These are phyloP conservation scores for Aspergillus wentii DNA, from an alignment of 495 filamentous ascomycete species.

Conservation along the genomic window DNA sequence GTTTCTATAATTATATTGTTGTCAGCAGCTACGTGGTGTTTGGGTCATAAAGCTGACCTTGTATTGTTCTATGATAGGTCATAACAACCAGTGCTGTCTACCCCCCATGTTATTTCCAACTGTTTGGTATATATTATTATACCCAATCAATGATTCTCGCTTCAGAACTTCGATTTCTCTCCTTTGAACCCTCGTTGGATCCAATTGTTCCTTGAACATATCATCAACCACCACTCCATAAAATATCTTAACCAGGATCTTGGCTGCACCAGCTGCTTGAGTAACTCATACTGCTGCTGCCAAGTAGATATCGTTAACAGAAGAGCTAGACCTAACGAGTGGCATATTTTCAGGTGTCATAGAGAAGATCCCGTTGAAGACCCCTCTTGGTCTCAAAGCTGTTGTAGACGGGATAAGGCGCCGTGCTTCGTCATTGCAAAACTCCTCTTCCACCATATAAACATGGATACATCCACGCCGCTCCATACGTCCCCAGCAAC, in stretches of 20 bases:
- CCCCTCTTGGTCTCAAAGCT: too few relatives aligned
- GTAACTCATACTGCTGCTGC: slow-evolving; percentile 33
- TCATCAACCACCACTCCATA: slow-evolving; percentile 15
- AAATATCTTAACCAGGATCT: slow-evolving; percentile 20
- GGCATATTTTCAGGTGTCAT: slow-evolving; percentile 35
- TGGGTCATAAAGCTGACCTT: too few relatives aligned
- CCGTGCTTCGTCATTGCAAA: too few relatives aligned
- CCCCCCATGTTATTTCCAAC: slow-evolving; percentile 23
- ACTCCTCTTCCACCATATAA: too few relatives aligned
- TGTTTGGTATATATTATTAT: slow-evolving; percentile 31
- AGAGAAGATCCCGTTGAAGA: slow-evolving; percentile 32
- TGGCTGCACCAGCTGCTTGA: slow-evolving; percentile 29
- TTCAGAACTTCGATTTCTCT: slow-evolving; percentile 15
- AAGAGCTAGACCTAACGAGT: slow-evolving; percentile 21
- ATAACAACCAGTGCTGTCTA: too few relatives aligned
- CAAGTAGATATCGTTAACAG: slow-evolving; percentile 19
- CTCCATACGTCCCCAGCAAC: too few relatives aligned
- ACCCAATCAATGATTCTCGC: slow-evolving; percentile 19
- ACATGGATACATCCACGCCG: too few relatives aligned
- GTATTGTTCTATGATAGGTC: too few relatives aligned
- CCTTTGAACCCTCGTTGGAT: slow-evolving; percentile 24
- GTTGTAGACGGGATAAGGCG: too few relatives aligned
- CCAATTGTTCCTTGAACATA: slow-evolving; percentile 14
- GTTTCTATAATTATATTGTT: too few relatives aligned
- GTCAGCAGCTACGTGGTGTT: too few relatives aligned